These are phyloP conservation scores for Suhomyces vadensis DNA, from an alignment of 805 yeast genomes.

Conservation along the genomic window DNA sequence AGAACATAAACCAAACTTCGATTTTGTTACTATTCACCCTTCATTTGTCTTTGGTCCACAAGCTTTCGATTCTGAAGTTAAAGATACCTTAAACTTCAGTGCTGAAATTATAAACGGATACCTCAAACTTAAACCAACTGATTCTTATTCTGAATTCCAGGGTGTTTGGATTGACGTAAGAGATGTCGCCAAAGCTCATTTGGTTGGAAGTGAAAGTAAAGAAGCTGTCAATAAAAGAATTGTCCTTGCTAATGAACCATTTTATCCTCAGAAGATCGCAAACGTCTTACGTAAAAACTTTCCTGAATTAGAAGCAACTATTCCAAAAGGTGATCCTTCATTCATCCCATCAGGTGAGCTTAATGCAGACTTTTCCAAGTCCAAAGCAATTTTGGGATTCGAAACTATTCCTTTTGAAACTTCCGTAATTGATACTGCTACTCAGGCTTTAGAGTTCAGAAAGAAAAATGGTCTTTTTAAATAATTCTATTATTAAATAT, in stretches of 20 bases:
- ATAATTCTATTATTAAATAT: too few relatives aligned
- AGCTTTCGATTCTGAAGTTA: constrained; percentile 34
- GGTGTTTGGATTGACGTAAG: too few relatives aligned
- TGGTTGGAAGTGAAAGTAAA: constrained; percentile 36
- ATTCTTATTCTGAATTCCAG: too few relatives aligned
- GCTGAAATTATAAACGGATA: constrained; percentile 44
- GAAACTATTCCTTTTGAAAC: constrained; percentile 62
- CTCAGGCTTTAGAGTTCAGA: too few relatives aligned
- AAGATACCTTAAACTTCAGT: constrained; percentile 35
- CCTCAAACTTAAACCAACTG: too few relatives aligned
- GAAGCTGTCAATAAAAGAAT: constrained; percentile 16
- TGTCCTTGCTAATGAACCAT: constrained; percentile 16
- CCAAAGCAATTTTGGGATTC: constrained; percentile 21
- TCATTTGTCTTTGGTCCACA: constrained; percentile 64
- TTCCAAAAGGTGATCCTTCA: constrained; percentile 8
- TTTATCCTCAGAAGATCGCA: constrained; percentile 21
- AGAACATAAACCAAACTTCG: constrained; percentile 30
- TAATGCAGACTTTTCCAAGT: constrained; percentile 16
- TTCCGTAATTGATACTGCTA: too few relatives aligned
- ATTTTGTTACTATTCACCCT: constrained; percentile 52
- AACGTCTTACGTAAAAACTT: constrained; percentile 23
- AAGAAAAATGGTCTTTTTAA: too few relatives aligned
- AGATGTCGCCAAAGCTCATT: constrained; percentile 49
- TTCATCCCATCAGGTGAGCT: too few relatives aligned
- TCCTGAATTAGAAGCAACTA: constrained; percentile 17